Evolutionary conservation across 2,329 filamentous ascomycete genomes (phyloP), one percentile per base, ranked within the genome.

Genomic region (Celoporthe dispersa): DNA sequence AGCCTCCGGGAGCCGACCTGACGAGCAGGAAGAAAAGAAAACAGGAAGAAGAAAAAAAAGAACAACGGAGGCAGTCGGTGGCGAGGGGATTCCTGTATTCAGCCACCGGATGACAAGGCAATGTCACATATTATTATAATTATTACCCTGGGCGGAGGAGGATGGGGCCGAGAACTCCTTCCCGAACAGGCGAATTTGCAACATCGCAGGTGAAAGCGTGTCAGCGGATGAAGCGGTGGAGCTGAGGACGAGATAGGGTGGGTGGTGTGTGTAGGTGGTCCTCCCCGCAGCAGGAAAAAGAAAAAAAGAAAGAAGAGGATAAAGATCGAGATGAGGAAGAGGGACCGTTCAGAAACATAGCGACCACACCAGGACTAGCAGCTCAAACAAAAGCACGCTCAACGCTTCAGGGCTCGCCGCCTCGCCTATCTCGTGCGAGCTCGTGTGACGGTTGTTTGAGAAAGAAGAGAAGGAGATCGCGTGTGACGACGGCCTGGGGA

Each of bases 161-260:
- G 53, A 57, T 44, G 60, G 60, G 37, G 39, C 39, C 61, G 61
- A n/a, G 14, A 44, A 64, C 61, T 12, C 61, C 61, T 64, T 64
- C 61, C 61, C n/a, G 61, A 64, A 64, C 41, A 44, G 61, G 61
- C 39, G 28, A 31, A 51, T 28, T 19, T 19, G 41, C 61, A 48
- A 64, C 19, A 51, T 51, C 25, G 61, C 41, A 48, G 44, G 44
- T 33, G 39, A 64, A 22, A 28, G 11, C n/a, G 33, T 39, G 19
- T 16, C 11, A 55, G 11, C 14, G 51, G 51, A 2, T 16, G 51
- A 55, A 28, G 51, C 25, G n/a, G n/a, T n/a, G n/a, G n/a, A 44
- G 41, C 41, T 19, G 48, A 12, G 48, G n/a, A 12, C 22, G 8
- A 51, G 7, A n/a, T 8, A 12, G 8, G 12, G 22, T n/a, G 48